Base-by-base conservation (phyloP, 495 filamentous ascomycete species). In the Entonaema liquescens region DNA sequence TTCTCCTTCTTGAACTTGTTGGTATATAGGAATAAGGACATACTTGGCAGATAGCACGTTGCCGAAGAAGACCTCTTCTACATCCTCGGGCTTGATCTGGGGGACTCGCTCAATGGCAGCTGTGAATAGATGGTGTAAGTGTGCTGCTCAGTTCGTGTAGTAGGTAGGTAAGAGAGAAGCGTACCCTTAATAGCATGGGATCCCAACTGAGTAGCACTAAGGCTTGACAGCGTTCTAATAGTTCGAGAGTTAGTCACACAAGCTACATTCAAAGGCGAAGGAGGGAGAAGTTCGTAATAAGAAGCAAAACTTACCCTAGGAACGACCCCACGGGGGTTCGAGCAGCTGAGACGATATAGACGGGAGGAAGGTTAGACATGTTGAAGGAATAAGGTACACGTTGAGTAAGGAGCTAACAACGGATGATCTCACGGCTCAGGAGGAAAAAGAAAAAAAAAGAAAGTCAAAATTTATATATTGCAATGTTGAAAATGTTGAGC, bases 1-100 rank as follows among this genome's bases (percentile, higher is more conserved):
- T 17, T 17, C 13, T 58, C 2, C 36, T 68, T 31, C 13, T 25
- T 71, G 28, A 36, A 29, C 29, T 58, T 13, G 28, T 40, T 47
- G 42, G 17, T 33, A 13, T 12, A 52, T 33, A 15, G 33, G 69
- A 60, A 28, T 87, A 87, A 73, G 84, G 89, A 76, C 86, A 73
- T 86, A 98, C 94, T 93, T 93, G 75, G 95, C 95, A 49, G 94
- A 96, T 72, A 99, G 87, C 59, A 99, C 95, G 85, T 99, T 99
- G 76, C 95, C 95, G 74, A 97, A 95, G 86, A 95, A 96, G 76
- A 98, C 92, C 77, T 99, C 95, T 77, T 98, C 88, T 23, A 99
- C 93, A 78, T 95, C 86, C 65, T 91, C 86, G 50, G 93, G 84
- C 79, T 95, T 91, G 82, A 99, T 87, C 69, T 90, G 89, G 63